A percentile compares a stretch with the other conserved stretches of the same genome.
Conservation (phyloP, 352 stramenopile species). For the Pilasporangium apinafurcum region DNA sequence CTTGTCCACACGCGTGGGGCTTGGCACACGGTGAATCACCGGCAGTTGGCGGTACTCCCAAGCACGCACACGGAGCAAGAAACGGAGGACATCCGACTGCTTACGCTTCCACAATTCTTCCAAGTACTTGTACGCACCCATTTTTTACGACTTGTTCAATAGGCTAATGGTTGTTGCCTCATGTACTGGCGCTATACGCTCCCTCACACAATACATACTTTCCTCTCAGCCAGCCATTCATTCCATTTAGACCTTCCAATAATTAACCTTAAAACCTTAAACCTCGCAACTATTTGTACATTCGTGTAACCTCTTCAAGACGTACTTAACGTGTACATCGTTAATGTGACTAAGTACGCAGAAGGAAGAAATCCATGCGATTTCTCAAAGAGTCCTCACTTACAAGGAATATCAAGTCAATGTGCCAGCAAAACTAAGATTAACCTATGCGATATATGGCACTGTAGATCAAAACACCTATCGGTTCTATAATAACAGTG, state of each 20-base stretch:
- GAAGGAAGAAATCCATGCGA: no score
- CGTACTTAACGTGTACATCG: not conserved
- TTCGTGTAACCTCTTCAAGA: conserved; percentile 4
- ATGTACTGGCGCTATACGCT: not conserved
- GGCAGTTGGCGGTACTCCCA: conserved; percentile 99
- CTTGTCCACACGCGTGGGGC: conserved; percentile 98
- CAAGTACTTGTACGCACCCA: conserved; percentile 99
- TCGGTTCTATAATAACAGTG: no score
- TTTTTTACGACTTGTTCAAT: conserved; percentile 66
- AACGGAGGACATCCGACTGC: conserved; percentile 99
- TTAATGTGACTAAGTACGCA: not conserved
- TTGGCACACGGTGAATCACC: conserved; percentile 93
- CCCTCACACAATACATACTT: not conserved
- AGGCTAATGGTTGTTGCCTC: conserved; percentile 17
- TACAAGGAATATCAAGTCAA: no score
- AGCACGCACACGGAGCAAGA: conserved; percentile 97
- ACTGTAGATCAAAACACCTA: no score
- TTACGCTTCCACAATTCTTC: conserved; percentile 99
- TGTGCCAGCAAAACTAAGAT: no score
- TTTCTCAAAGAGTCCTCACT: no score
- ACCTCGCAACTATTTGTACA: not conserved
- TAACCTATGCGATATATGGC: no score
- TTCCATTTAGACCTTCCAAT: not conserved
- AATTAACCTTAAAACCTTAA: conserved; percentile 1
- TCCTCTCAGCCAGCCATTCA: conserved; percentile 9